These are phyloP conservation scores for Colletotrichum chrysophilum DNA, from an alignment of 2,329 filamentous ascomycete genomes.

Conservation along the genomic window DNA sequence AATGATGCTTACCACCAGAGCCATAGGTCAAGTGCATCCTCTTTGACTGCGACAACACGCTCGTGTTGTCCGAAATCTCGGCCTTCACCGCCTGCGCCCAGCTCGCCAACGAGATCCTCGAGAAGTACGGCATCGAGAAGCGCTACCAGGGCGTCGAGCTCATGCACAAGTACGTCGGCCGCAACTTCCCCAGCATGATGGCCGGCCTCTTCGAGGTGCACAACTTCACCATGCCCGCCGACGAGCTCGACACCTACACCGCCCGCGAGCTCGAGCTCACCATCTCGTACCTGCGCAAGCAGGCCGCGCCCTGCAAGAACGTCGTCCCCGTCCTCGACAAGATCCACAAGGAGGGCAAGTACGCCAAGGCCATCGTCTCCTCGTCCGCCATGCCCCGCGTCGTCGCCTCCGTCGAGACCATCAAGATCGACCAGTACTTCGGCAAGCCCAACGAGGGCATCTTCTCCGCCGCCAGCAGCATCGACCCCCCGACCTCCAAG, in stretches of 20 bases:
- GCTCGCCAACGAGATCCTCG: conserved; percentile 84
- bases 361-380: conserved; percentile 80
- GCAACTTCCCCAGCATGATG: conserved; percentile 95
- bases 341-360: conserved; percentile 65
- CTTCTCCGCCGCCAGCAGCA: conserved; percentile 82
- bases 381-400: conserved; percentile 82
- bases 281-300: conserved; percentile 76
- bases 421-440: conserved; percentile 82
- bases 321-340: conserved; percentile 71
- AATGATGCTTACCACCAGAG: background rate
- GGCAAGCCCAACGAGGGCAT: conserved; percentile 69
- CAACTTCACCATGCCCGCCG: conserved; percentile 70
- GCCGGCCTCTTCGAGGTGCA: conserved; percentile 75
- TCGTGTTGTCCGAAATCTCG: conserved; percentile 87
- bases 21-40: conserved; percentile 72
- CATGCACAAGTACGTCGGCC: conserved; percentile 86
- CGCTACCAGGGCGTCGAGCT: conserved; percentile 81
- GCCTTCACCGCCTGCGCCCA: conserved; percentile 91
- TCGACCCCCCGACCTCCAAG: conserved; percentile 81
- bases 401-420: conserved; percentile 77
- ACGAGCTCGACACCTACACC: conserved; percentile 77
- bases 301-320: conserved; percentile 71
- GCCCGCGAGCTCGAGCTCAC: conserved; percentile 80
- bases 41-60: conserved; percentile 88
- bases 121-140: conserved; percentile 64